A percentile compares a stretch with the other conserved stretches of the same genome.
These are phyloP conservation scores for Osmanthus fragrans DNA, from an alignment of 257 asterid genomes.

Conservation along the genomic window DNA sequence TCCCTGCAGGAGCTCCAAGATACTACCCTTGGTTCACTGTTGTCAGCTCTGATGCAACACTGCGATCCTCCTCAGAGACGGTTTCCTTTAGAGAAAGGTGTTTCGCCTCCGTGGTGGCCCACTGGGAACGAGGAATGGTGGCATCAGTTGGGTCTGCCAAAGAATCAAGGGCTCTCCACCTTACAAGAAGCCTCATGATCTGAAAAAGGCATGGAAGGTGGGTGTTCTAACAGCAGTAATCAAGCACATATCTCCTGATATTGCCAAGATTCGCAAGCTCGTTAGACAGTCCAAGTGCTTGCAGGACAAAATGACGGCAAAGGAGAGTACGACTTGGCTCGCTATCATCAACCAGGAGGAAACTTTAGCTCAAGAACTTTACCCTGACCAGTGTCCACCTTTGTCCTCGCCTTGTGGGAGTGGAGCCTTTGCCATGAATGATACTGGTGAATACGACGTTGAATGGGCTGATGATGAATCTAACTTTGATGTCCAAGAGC, in stretches of 20 bases:
- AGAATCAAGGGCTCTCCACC: slow-evolving; percentile 73
- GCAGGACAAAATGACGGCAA: slow-evolving; percentile 92
- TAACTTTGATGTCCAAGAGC: slow-evolving; percentile 59
- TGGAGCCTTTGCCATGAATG: slow-evolving; percentile 47
- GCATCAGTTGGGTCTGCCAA: slow-evolving; percentile 71
- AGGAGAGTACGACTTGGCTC: slow-evolving; percentile 88
- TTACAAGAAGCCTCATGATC: slow-evolving; percentile 91
- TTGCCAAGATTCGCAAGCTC: slow-evolving; percentile 80
- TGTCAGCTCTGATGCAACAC: slow-evolving; percentile 89
- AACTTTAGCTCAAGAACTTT: slow-evolving; percentile 64
- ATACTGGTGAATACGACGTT: slow-evolving; percentile 76
- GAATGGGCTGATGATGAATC: slow-evolving; percentile 59
- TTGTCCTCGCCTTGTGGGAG: slow-evolving; percentile 49
- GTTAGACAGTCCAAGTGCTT: slow-evolving; percentile 83
- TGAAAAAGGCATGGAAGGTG: slow-evolving; percentile 84
- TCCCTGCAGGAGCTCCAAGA: slow-evolving; percentile 88
- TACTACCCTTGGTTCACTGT: slow-evolving; percentile 80
- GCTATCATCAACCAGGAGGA: slow-evolving; percentile 82
- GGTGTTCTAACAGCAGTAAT: slow-evolving; percentile 84
- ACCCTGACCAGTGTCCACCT: slow-evolving; percentile 65
- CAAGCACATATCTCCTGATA: slow-evolving; percentile 83
- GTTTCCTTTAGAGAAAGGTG: slow-evolving; percentile 82
- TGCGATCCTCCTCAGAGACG: slow-evolving; percentile 93
- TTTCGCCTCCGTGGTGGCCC: slow-evolving; percentile 97
- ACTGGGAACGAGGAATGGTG: slow-evolving; percentile 86